Conservation (phyloP, 2,329 filamentous ascomycete species). For the Neopestalotiopsis rosae region DNA sequence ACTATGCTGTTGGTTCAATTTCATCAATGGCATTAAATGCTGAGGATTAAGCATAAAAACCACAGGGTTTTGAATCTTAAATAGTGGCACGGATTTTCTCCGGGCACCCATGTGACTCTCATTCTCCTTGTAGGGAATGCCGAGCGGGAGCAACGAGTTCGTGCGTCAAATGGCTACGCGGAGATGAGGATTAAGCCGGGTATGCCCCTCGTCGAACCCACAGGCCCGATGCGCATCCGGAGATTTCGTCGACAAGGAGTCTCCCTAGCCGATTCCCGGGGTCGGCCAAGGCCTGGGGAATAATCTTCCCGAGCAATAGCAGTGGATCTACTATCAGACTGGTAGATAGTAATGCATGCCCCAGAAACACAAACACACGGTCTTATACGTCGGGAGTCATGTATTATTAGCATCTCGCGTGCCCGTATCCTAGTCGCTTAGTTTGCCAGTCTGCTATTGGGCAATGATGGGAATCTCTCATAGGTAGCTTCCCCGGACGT, state of each 20-base stretch:
- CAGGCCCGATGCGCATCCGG: background rate
- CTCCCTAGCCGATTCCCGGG: background rate
- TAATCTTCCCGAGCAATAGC: background rate
- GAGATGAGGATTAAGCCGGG: constrained; percentile 4
- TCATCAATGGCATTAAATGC: background rate
- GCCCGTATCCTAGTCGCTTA: too few relatives aligned
- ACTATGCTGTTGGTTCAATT: background rate
- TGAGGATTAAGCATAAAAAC: background rate
- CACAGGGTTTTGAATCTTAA: background rate
- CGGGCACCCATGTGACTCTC: background rate
- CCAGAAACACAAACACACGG: too few relatives aligned
- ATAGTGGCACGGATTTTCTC: background rate
- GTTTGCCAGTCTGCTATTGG: too few relatives aligned
- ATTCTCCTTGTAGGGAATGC: background rate
- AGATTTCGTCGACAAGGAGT: constrained; percentile 5
- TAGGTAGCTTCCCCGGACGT: background rate
- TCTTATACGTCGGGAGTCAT: too few relatives aligned
- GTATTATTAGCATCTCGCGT: too few relatives aligned
- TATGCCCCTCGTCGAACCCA: background rate
- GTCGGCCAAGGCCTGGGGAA: background rate
- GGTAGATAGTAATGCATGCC: background rate
- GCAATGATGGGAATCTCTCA: too few relatives aligned
- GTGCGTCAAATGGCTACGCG: background rate
- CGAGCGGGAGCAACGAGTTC: background rate
- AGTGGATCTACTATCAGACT: background rate